A percentile compares a stretch with the other conserved stretches of the same genome.
Evolutionary conservation across 495 filamentous ascomycete species (phyloP).

Genomic region (Penicillium cinerascens): DNA sequence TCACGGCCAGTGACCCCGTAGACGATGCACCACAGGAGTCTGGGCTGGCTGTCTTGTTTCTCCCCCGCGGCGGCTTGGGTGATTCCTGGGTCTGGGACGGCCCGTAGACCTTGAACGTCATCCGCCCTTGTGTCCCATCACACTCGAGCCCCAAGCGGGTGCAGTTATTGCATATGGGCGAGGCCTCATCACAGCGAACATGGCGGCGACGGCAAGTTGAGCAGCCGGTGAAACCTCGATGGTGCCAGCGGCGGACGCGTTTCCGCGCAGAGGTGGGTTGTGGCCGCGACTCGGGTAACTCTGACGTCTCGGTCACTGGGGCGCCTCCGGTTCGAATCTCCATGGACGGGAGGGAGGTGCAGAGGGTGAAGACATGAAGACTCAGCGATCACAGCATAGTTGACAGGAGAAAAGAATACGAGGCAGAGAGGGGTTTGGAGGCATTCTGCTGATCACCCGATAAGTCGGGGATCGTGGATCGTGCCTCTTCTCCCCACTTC

Average conservation of each 20-base stretch:
- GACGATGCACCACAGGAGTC: conserved; percentile 8
- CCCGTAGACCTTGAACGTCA: conserved; percentile 44
- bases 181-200: conserved; percentile 40
- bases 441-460: not conserved
- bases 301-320: conserved; percentile 12
- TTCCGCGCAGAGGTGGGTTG: conserved; percentile 32
- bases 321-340: conserved; percentile 30
- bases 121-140: conserved; percentile 35
- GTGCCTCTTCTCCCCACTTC: not conserved
- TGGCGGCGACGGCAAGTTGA: conserved; percentile 42
- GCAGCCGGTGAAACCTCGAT: conserved; percentile 42
- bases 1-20: conserved; percentile 11
- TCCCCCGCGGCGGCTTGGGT: conserved; percentile 16
- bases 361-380: conserved; percentile 4
- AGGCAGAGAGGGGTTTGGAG: not conserved
- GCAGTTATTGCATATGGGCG: conserved; percentile 42
- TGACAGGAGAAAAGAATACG: not conserved
- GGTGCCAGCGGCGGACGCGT: conserved; percentile 41
- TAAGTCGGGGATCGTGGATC: not conserved
- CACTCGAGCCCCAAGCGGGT: conserved; percentile 37
- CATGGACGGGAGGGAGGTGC: conserved; percentile 18
- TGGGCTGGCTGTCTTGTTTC: conserved; percentile 18
- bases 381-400: not conserved
- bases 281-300: conserved; percentile 11
- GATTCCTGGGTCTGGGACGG: conserved; percentile 23